Conservation (phyloP, 2,329 filamentous ascomycete genomes). For the Aspergillus sp. region DNA sequence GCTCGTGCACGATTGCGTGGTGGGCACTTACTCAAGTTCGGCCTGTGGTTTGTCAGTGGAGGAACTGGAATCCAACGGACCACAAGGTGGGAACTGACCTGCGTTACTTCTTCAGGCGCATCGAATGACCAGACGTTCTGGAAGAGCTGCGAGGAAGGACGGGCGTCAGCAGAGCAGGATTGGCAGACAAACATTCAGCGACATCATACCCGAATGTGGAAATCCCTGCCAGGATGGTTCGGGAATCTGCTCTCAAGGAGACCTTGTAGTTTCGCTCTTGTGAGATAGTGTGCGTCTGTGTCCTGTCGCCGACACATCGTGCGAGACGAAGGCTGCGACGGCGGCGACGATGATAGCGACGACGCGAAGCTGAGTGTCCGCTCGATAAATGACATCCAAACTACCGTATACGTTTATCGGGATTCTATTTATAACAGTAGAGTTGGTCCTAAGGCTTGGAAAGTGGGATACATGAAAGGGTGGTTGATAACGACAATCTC, state of each 20-base stretch:
- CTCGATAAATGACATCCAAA: conserved; percentile 3
- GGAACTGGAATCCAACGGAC: background rate
- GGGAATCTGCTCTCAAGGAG: conserved; percentile 23
- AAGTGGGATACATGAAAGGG: background rate
- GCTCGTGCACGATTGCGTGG: conserved; percentile 5
- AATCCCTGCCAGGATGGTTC: conserved; percentile 17
- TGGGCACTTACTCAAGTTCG: conserved; percentile 15
- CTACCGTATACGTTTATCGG: background rate
- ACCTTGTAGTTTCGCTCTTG: conserved; percentile 16
- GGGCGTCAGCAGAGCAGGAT: background rate
- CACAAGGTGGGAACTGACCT: conserved; percentile 8
- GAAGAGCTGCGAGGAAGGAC: conserved; percentile 13
- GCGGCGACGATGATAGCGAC: conserved; percentile 2
- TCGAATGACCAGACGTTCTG: conserved; percentile 20
- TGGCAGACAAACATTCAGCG: background rate
- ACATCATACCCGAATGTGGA: conserved; percentile 21
- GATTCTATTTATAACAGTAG: conserved; percentile 6
- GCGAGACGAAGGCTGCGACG: background rate
- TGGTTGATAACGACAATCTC: background rate
- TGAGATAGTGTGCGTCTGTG: conserved; percentile 16
- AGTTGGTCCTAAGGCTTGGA: background rate
- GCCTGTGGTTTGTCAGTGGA: conserved; percentile 9
- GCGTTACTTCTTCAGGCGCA: conserved; percentile 20
- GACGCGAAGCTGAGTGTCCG: conserved; percentile 7
- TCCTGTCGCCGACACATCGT: conserved; percentile 14